phyloP scores from a whole-genome alignment of 1,139 yeast genomes.

The Barnettozyma hawaiiensis region DNA sequence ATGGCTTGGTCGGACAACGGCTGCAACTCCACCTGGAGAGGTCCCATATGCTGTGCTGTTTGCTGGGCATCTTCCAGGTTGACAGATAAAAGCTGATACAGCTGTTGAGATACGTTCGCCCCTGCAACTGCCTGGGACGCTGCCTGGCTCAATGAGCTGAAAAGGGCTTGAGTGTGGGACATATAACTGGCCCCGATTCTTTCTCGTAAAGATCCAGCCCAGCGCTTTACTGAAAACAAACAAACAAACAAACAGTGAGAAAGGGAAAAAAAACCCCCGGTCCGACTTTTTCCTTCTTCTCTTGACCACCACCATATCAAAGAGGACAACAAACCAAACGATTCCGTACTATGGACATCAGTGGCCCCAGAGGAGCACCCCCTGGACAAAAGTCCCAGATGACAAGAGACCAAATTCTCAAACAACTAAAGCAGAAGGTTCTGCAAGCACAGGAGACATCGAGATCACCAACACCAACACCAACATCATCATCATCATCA shows the following conservation, averaged over 20 bases:
- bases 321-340: neutral
- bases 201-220: too few relatives aligned
- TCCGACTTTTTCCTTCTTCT: too few relatives aligned
- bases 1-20: conserved; percentile 20
- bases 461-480: neutral
- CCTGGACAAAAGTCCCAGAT: neutral
- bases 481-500: too few relatives aligned
- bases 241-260: neutral
- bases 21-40: conserved; percentile 12
- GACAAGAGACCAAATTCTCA: conserved; percentile 3
- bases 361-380: conserved; percentile 5
- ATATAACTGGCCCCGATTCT: too few relatives aligned
- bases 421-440: neutral
- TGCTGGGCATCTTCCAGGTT: conserved; percentile 6
- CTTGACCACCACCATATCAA: too few relatives aligned
- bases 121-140: conserved; percentile 1
- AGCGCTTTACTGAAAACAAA: neutral
- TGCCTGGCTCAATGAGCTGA: neutral
- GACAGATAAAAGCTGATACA: conserved; percentile 10
- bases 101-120: neutral
- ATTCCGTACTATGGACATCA: conserved; percentile 2
- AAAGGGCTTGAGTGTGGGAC: neutral
- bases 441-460: neutral
- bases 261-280: neutral
- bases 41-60: conserved; percentile 14